phyloP scores from a whole-genome alignment of 176 grass and related monocot species.

The Aegilops tauschii region DNA sequence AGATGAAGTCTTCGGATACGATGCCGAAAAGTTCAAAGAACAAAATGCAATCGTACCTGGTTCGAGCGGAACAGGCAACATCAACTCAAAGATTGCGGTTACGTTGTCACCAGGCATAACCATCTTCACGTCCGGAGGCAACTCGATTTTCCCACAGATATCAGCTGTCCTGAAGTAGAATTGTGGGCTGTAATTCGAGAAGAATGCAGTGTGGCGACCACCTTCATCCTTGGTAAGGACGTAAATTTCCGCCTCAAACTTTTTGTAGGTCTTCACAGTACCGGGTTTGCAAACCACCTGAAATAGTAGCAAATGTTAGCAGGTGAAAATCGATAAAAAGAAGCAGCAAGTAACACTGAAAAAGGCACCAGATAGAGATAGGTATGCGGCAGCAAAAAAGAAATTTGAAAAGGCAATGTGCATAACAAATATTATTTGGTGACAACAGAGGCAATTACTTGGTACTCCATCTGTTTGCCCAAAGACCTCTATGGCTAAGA shows the following conservation, averaged over 20 bases:
- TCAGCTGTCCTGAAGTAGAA: constrained; percentile 98
- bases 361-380: neutral
- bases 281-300: constrained; percentile 91
- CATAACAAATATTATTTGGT: too few relatives aligned
- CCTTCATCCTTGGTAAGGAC: constrained; percentile 94
- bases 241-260: constrained; percentile 91
- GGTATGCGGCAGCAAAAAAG: neutral
- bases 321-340: neutral
- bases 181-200: constrained; percentile 88
- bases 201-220: constrained; percentile 84
- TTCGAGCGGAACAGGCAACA: constrained; percentile 81
- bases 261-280: constrained; percentile 74
- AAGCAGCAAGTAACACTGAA: neutral
- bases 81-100: constrained; percentile 77
- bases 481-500: neutral
- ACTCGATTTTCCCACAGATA: constrained; percentile 77
- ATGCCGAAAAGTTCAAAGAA: neutral
- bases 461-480: neutral
- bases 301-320: constrained; percentile 9
- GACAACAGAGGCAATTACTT: neutral
- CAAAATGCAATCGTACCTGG: constrained; percentile 42
- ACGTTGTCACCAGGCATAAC: constrained; percentile 98
- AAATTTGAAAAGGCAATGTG: neutral
- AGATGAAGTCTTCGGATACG: neutral
- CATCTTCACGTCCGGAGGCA: constrained; percentile 63